These are phyloP conservation scores for Tricholoma flavovirens DNA, from an alignment of 768 basidiomycete genomes.

Conservation along the genomic window DNA sequence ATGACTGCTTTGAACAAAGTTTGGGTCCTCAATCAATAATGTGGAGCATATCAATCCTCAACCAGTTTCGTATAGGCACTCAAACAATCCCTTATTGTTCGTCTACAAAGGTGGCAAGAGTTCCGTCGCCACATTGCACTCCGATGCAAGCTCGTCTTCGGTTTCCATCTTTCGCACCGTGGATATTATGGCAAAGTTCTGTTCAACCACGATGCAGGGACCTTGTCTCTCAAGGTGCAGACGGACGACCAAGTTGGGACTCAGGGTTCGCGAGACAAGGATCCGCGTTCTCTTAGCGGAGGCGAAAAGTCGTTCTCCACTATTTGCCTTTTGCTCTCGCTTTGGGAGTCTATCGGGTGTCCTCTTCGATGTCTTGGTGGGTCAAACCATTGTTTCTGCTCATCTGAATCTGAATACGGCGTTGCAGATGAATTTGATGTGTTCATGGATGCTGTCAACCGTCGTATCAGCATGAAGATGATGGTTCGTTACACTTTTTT, in stretches of 20 bases:
- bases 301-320: slow-evolving; percentile 96
- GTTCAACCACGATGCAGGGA: slow-evolving; percentile 71
- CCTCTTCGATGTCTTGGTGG: slow-evolving; percentile 87
- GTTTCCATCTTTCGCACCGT: slow-evolving; percentile 75
- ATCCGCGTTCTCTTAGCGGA: slow-evolving; percentile 81
- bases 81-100: slow-evolving; percentile 55
- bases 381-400: slow-evolving; percentile 13
- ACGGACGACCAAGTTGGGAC: slow-evolving; percentile 74
- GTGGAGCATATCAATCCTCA: not conserved
- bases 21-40: slow-evolving; percentile 5
- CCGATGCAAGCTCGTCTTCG: slow-evolving; percentile 79
- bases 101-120: slow-evolving; percentile 75
- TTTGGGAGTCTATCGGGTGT: slow-evolving; percentile 95
- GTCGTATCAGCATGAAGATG: slow-evolving; percentile 92
- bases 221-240: slow-evolving; percentile 49
- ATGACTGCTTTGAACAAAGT: slow-evolving; percentile 66
- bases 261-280: slow-evolving; percentile 64
- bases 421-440: slow-evolving; percentile 90
- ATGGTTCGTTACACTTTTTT: slow-evolving; percentile 50
- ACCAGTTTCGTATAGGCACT: slow-evolving; percentile 44
- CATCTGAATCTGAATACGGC: not conserved
- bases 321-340: slow-evolving; percentile 84
- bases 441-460: slow-evolving; percentile 93
- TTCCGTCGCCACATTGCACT: slow-evolving; percentile 88
- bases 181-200: slow-evolving; percentile 87